These are phyloP conservation scores for Dothidotthia symphoricarpi DNA, from an alignment of 2,329 filamentous ascomycete genomes.

Conservation along the genomic window DNA sequence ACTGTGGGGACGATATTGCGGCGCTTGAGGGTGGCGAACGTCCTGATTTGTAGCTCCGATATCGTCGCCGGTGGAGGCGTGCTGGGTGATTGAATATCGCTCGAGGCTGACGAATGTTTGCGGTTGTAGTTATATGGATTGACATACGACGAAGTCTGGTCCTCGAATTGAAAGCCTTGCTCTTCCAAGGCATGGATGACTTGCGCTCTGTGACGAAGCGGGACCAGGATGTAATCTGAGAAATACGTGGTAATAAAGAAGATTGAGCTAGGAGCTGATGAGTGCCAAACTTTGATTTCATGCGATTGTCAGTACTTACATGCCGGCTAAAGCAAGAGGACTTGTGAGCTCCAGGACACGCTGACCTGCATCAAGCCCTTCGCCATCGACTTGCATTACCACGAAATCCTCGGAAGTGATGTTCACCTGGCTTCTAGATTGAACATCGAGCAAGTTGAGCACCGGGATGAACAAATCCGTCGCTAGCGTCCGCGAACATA, in stretches of 20 bases:
- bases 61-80: constrained; percentile 77
- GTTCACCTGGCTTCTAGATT: constrained; percentile 53
- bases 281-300: constrained; percentile 4
- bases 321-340: constrained; percentile 84
- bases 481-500: constrained; percentile 76
- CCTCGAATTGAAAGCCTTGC: constrained; percentile 80
- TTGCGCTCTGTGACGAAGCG: constrained; percentile 67
- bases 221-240: constrained; percentile 93
- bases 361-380: constrained; percentile 86
- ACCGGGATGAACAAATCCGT: constrained; percentile 72
- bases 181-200: constrained; percentile 75
- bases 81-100: constrained; percentile 53
- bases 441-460: constrained; percentile 60
- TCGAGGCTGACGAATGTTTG: constrained; percentile 48
- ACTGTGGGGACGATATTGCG: constrained; percentile 72
- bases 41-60: constrained; percentile 75
- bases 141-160: constrained; percentile 60
- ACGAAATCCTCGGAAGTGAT: constrained; percentile 83
- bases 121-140: constrained; percentile 52
- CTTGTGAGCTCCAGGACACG: constrained; percentile 89
- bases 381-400: constrained; percentile 84
- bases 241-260: constrained; percentile 99
- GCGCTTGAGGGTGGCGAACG: constrained; percentile 78
- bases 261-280: constrained; percentile 60
- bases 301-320: constrained; percentile 50